These are phyloP conservation scores for Asterella californica DNA, from an alignment of 225 moss, liverwort and hornwort species.

Conservation along the genomic window DNA sequence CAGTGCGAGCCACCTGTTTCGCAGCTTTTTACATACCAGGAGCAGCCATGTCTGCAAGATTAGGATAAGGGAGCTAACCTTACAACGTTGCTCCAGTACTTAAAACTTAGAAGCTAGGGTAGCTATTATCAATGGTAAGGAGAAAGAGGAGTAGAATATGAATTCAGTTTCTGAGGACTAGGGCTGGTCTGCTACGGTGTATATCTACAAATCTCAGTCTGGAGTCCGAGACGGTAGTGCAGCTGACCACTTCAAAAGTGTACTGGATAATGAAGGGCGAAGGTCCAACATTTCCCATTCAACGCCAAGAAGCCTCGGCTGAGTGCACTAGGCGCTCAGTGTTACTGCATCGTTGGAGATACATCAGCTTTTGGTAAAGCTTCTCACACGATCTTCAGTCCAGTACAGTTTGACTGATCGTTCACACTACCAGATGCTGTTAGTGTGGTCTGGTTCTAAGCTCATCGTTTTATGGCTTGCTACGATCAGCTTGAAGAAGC, in stretches of 20 bases:
- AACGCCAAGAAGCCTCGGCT: too few species aligned
- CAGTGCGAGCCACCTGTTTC: constrained; percentile 87
- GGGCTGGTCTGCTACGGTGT: background rate
- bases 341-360: background rate
- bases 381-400: background rate
- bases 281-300: background rate
- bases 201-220: background rate
- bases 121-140: background rate
- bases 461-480: too few species aligned
- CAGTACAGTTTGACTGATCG: too few species aligned
- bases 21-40: constrained; percentile 89
- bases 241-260: background rate
- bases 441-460: too few species aligned
- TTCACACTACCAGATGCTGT: too few species aligned
- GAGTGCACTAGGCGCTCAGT: background rate
- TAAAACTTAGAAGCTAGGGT: background rate
- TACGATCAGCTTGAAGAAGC: too few species aligned
- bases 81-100: background rate
- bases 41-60: constrained; percentile 84
- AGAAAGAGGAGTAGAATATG: too few species aligned
- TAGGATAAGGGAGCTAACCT: constrained; percentile 10
- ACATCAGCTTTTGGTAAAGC: background rate
- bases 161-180: too few species aligned
- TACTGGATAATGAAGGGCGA: background rate
- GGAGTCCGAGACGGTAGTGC: background rate